Base-by-base conservation (phyloP, 2,329 filamentous ascomycete genomes). In the Hypoxylon sp. region DNA sequence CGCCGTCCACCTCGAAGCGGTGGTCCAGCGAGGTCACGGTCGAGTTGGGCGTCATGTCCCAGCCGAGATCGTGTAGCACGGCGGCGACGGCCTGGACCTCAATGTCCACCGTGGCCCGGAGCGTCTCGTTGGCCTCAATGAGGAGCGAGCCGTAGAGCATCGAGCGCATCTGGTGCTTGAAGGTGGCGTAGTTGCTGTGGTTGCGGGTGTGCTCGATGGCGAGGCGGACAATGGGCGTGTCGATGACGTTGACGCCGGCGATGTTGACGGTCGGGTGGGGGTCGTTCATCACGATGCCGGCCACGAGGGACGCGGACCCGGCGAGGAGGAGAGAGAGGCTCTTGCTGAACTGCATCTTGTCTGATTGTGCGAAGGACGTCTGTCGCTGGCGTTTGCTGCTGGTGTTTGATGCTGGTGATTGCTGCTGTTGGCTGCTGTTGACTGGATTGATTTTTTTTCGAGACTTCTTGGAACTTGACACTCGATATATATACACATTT, bases 1-100 rank as follows among this genome's bases (percentile, higher is more conserved):
- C 69, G n/a, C 63, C 67, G 53, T 71, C 69, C 23, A 71, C 60
- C 41, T 67, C 67, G 51, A 67, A 69, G 26, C 69, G 67, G 48
- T 69, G 64, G 49, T 67, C 68, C n/a, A 9, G 3, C 20, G 46
- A 46, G 9, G 42, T 35, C 13, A 64, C 62, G 4, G 63, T 53
- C 2, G 63, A 66, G 48, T 65, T 48, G 9, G 62, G 64, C 13
- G 64, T 55, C 23, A 49, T 57, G 54, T 69, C 67, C 67, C 67
- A 69, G 20, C 67, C 67, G 23, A 69, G 50, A 47, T 69, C 67
- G 50, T 69, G 67, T n/a, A 69, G 58, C 2, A 69, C 46, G 2
- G 58, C 58, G 3, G 49, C 47, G 3, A 69, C 57, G 17, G 67
- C 67, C 27, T 68, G 67, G 2, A 65, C 56, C 33, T 69, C 67